phyloP scores from a whole-genome alignment of 805 yeast species.

The Pichia nakasei region DNA sequence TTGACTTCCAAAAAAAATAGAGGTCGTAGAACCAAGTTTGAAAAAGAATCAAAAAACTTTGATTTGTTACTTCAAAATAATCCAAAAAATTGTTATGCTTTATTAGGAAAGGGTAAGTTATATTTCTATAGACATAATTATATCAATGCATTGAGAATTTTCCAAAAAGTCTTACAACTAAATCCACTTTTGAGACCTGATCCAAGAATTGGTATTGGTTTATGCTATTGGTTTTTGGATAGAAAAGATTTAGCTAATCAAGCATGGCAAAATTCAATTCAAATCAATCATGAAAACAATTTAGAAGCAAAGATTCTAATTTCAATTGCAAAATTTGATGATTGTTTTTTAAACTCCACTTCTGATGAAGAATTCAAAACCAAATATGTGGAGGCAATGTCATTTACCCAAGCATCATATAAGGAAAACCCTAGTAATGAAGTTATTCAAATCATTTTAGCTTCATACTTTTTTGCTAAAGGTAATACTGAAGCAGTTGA shows the following conservation, averaged over 20 bases:
- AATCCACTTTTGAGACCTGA: constrained; percentile 81
- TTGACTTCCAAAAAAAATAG: constrained; percentile 59
- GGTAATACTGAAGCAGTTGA: constrained; percentile 50
- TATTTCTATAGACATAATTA: constrained; percentile 66
- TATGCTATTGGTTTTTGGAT: constrained; percentile 85
- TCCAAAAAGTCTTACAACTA: constrained; percentile 70
- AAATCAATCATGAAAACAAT: constrained; percentile 47
- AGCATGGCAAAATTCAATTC: constrained; percentile 78
- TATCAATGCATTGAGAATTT: constrained; percentile 63
- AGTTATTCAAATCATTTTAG: constrained; percentile 56
- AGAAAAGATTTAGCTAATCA: constrained; percentile 66
- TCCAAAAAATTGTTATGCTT: constrained; percentile 61
- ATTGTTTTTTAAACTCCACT: constrained; percentile 45
- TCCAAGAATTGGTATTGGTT: constrained; percentile 89
- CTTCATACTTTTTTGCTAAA: constrained; percentile 64
- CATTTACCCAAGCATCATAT: constrained; percentile 34
- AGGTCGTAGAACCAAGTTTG: constrained; percentile 51
- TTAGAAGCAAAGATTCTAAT: constrained; percentile 56
- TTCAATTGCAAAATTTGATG: constrained; percentile 60
- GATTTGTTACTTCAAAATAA: constrained; percentile 51
- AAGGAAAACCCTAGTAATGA: constrained; percentile 41
- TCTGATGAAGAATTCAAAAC: constrained; percentile 54
- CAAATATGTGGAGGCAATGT: constrained; percentile 52
- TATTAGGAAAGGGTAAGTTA: constrained; percentile 78
- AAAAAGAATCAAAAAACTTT: constrained; percentile 60